Evolutionary conservation across 1,139 yeast genomes (phyloP), one percentile per base, ranked within the genome.

Genomic region (Lodderomyces beijingensis): DNA sequence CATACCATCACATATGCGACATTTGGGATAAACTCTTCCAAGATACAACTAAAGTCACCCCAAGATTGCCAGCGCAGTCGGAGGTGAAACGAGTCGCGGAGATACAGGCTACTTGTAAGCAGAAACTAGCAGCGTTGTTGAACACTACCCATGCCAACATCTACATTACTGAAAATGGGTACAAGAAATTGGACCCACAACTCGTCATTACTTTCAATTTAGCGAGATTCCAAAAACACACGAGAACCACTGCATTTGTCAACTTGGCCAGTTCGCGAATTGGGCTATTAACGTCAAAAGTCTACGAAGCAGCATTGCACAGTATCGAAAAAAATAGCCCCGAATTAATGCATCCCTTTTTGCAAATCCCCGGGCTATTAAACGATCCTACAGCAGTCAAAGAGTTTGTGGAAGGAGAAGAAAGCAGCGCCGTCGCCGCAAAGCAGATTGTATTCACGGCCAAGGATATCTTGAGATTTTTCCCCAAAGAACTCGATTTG

Each of bases 51-150:
- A 59, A 61, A 24, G 53, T 55, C 25, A 66, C 72, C 2, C 83
- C 84, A 5, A 62, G 77, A 44, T 57, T 58, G 30, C 62, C 77
- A 23, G 66, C 78, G 5, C 59, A 53, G 35, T 69, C 67, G 14
- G 93, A 84, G 48, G 61, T 82, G 33, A 83, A 79, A 49, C 68
- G 83, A 39, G 69, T 76, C 13, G 65, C 67, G 3, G 84, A 79
- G 39, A 87, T 89, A 5, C 80, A 76, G 42, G 76, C 72, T 14
- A 68, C 65, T 33, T 76, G 91, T 0, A 77, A 72, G 45, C 44
- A 52, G 13, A 74, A 66, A 41, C 59, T 65, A 31, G 40, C 57
- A 4, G 59, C 58, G 11, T 45, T 70, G 23, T 47, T 73, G 30
- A 64, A 62, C 18, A 10, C 6, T 7, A 36, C 51, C 12, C 61